Percentiles rank a stretch among this genome's conserved stretches.
phyloP scores from a whole-genome alignment of 371 early-diverging fungal species.

The Mortierella sp. region DNA sequence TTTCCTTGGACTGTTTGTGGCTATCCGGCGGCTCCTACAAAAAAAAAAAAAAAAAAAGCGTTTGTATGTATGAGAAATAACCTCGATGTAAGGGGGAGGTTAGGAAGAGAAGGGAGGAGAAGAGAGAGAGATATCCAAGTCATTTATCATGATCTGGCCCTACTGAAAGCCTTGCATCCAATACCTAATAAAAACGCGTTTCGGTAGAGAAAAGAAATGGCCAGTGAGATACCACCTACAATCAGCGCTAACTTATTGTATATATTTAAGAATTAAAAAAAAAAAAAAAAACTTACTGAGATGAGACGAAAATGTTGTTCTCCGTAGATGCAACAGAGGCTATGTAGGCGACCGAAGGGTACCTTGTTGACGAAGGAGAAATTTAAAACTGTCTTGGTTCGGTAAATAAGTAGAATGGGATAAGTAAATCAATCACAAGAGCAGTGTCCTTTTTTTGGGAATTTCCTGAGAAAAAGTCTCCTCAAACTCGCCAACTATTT shows the following conservation, averaged over 20 bases:
- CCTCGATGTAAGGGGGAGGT: neutral
- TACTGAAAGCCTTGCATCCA: neutral
- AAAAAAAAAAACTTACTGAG: too few species aligned
- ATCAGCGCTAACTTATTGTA: neutral
- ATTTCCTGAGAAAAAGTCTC: neutral
- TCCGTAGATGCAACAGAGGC: neutral
- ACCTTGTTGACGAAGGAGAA: too few species aligned
- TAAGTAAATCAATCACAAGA: too few species aligned
- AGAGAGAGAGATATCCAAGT: neutral
- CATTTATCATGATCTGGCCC: neutral
- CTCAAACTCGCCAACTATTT: neutral
- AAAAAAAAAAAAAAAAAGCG: constrained; percentile 16
- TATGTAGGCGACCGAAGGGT: too few species aligned
- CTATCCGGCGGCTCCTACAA: constrained; percentile 35
- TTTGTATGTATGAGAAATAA: neutral
- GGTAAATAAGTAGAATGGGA: too few species aligned
- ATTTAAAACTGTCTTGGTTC: too few species aligned
- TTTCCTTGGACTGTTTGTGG: constrained; percentile 17
- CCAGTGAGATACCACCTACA: too few species aligned
- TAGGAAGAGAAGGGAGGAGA: neutral
- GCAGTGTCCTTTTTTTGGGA: too few species aligned
- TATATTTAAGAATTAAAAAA: neutral
- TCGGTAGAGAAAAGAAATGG: too few species aligned
- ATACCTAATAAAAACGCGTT: neutral
- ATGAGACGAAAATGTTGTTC: neutral